phyloP scores from a whole-genome alignment of 371 early-diverging fungal genomes.

The Circinella minor region DNA sequence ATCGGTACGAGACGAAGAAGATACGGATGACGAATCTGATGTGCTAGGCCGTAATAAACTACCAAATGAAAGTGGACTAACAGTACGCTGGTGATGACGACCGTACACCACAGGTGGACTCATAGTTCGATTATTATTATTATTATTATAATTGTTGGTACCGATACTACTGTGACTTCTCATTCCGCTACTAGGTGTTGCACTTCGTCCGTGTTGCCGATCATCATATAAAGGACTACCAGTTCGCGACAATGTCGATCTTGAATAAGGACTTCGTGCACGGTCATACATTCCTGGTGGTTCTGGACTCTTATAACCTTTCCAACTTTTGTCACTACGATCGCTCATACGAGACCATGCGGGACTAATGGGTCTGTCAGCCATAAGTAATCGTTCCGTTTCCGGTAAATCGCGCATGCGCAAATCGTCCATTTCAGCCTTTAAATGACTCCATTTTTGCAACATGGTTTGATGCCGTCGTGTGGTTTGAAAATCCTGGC shows the following conservation, averaged over 20 bases:
- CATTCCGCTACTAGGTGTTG: slow-evolving; percentile 27
- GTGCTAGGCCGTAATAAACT: slow-evolving; percentile 25
- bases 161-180: slow-evolving; percentile 12
- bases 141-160: not conserved
- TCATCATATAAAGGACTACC: slow-evolving; percentile 20
- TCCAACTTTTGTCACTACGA: slow-evolving; percentile 34
- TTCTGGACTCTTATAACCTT: slow-evolving; percentile 31
- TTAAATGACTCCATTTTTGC: slow-evolving; percentile 56
- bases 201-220: slow-evolving; percentile 26
- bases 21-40: slow-evolving; percentile 22
- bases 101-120: too few relatives aligned
- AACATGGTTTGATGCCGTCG: slow-evolving; percentile 57
- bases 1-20: slow-evolving; percentile 4
- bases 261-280: slow-evolving; percentile 22
- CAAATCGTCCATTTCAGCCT: slow-evolving; percentile 56
- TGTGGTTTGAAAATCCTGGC: slow-evolving; percentile 43
- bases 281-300: slow-evolving; percentile 20
- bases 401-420: slow-evolving; percentile 55
- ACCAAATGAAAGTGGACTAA: slow-evolving; percentile 24
- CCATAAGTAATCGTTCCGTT: slow-evolving; percentile 35
- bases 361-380: slow-evolving; percentile 31
- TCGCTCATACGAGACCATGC: slow-evolving; percentile 43
- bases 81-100: slow-evolving; percentile 7
- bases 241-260: slow-evolving; percentile 24
- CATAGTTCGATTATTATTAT: not conserved